These are phyloP conservation scores for Colletotrichum cereale DNA, from an alignment of 2,329 filamentous ascomycete genomes.

Conservation along the genomic window DNA sequence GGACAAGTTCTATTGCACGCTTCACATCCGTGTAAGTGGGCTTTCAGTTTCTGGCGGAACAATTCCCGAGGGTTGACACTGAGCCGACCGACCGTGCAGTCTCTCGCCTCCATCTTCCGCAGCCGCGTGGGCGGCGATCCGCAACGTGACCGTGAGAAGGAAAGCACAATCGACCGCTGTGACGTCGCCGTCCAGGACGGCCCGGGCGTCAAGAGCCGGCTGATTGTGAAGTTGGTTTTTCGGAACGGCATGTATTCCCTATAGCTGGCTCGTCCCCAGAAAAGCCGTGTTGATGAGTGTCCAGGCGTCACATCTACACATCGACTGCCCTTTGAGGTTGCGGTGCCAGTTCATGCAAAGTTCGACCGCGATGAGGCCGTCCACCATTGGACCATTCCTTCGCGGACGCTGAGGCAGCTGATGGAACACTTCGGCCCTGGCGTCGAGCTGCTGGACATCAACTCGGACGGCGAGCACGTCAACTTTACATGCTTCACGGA, in stretches of 20 bases:
- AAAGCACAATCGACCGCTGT: constrained; percentile 79
- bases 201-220: constrained; percentile 76
- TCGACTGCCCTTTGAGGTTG: constrained; percentile 79
- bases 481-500: constrained; percentile 88
- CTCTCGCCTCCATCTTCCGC: constrained; percentile 80
- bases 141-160: constrained; percentile 69
- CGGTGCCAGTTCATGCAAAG: constrained; percentile 80
- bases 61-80: constrained; percentile 1
- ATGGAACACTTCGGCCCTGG: constrained; percentile 86
- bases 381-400: constrained; percentile 80
- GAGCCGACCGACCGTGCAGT: constrained; percentile 52
- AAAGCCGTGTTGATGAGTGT: constrained; percentile 10
- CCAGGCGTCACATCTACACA: constrained; percentile 81
- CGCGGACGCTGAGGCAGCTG: constrained; percentile 77
- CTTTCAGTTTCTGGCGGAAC: background rate
- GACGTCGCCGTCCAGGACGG: constrained; percentile 81
- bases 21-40: constrained; percentile 74
- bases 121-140: constrained; percentile 71
- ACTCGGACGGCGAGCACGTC: constrained; percentile 78
- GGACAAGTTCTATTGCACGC: constrained; percentile 78
- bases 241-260: constrained; percentile 68
- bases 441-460: constrained; percentile 84
- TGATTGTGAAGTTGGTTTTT: constrained; percentile 80
- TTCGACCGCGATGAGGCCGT: constrained; percentile 76
- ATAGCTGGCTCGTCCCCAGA: background rate